phyloP scores from a whole-genome alignment of 2,329 filamentous ascomycete species.

The Sclerotinia subarctica region DNA sequence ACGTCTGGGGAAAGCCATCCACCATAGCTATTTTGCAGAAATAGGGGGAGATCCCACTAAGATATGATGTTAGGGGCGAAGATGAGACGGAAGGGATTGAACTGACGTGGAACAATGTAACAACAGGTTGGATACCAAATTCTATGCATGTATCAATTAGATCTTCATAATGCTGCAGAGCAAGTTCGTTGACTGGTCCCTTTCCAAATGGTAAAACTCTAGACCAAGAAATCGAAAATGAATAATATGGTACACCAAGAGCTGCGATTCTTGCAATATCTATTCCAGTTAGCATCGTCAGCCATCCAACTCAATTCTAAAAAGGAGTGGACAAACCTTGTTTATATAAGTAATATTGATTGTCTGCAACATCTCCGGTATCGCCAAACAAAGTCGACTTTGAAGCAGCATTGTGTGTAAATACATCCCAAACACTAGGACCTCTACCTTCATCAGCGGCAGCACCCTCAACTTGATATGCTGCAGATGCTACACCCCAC shows the following conservation, averaged over 20 bases:
- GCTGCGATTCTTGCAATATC: constrained; percentile 52
- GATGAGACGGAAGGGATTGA: too few species aligned
- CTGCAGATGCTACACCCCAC: constrained; percentile 49
- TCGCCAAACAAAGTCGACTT: constrained; percentile 40
- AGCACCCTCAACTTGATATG: constrained; percentile 48
- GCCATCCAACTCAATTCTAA: not conserved
- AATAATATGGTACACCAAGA: constrained; percentile 51
- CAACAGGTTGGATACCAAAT: constrained; percentile 48
- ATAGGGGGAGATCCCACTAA: constrained; percentile 35
- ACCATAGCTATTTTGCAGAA: constrained; percentile 43
- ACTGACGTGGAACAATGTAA: constrained; percentile 46
- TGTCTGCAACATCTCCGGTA: constrained; percentile 42
- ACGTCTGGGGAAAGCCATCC: constrained; percentile 47
- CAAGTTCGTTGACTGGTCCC: constrained; percentile 50
- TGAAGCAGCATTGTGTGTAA: constrained; percentile 27
- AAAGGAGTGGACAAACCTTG: constrained; percentile 43
- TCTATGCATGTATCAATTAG: constrained; percentile 50
- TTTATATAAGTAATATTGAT: constrained; percentile 51
- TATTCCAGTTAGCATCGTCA: constrained; percentile 16
- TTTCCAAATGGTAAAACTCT: constrained; percentile 51
- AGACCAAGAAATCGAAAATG: constrained; percentile 52
- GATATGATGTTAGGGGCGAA: not conserved
- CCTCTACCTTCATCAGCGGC: constrained; percentile 45
- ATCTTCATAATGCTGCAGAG: constrained; percentile 52
- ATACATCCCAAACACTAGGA: constrained; percentile 45